Base-by-base conservation (phyloP, 352 stramenopile genomes). In the Globisporangium lucens region DNA sequence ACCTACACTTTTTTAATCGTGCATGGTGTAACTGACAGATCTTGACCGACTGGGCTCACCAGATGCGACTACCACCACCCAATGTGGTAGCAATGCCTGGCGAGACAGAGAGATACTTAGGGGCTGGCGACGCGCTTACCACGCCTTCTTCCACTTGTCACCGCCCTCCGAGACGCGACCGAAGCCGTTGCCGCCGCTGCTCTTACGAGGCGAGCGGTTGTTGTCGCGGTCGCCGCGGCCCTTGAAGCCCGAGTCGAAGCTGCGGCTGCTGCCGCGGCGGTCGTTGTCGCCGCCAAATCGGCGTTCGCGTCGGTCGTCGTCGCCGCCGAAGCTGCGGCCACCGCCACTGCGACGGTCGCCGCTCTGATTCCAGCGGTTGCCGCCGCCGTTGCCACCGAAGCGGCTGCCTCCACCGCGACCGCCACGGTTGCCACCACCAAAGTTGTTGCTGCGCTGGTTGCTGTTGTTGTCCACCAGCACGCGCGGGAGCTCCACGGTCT, bases 401-500 rank as follows among this genome's bases (percentile, higher is more conserved):
- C 74, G 77, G 13, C 73, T n/a, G 47, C 67, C 72, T 43, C 60
- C 69, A 52, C 74, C 67, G 17, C 67, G 55, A 22, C 66, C 68
- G n/a, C 75, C 72, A 61, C 69, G 70, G 51, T 57, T 43, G 20
- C 71, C 68, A 38, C 61, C 65, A 13, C 61, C 65, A 13, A 58
- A 63, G 59, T 61, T 69, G 75, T 71, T 77, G 69, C 67, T 68
- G 65, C 63, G 56, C 64, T 64, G 53, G 65, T 38, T 35, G 47
- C 35, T 49, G 64, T 29, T 66, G 60, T 64, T 65, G 66, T 82
- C 80, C 55, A 89, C 72, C 17, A 91, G 65, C 71, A 91, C 63
- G 13, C 74, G 78, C 17, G 84, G 76, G 33, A 93, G 80, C 66
- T 93, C 82, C 17, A 78, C 71, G 24, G 79, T 77, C 6, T 71